Conservation (phyloP, 805 yeast species). For the Candida ponderosae region DNA sequence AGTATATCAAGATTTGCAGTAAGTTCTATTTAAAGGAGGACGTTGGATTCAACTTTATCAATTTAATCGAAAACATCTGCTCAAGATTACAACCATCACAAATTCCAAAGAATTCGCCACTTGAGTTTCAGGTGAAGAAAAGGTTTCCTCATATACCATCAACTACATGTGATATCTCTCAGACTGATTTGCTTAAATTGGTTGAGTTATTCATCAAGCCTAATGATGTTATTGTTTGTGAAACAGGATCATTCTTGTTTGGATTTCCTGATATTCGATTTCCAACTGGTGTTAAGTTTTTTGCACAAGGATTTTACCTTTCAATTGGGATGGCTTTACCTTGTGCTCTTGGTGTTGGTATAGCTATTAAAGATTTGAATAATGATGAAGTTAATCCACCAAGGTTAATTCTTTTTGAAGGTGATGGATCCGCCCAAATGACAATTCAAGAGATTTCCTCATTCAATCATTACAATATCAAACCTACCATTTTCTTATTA, state of each 20-base stretch:
- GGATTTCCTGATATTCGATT: conserved; percentile 62
- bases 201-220: conserved; percentile 41
- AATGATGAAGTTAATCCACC: conserved; percentile 21
- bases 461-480: conserved; percentile 47
- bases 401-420: conserved; percentile 69
- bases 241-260: conserved; percentile 80
- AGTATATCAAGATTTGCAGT: conserved; percentile 40
- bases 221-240: conserved; percentile 68
- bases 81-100: conserved; percentile 23
- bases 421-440: conserved; percentile 96
- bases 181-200: conserved; percentile 33
- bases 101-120: conserved; percentile 11
- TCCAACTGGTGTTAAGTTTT: conserved; percentile 41
- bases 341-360: conserved; percentile 72
- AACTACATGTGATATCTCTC: conserved; percentile 33
- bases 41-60: conserved; percentile 38
- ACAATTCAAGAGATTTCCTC: conserved; percentile 79
- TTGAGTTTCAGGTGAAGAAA: conserved; percentile 10
- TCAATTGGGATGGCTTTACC: conserved; percentile 90
- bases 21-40: conserved; percentile 15
- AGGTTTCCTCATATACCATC: conserved; percentile 19
- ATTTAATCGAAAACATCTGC: conserved; percentile 40
- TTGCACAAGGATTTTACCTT: conserved; percentile 70
- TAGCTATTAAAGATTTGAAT: conserved; percentile 55
- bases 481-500: conserved; percentile 64